These are phyloP conservation scores for Nicotiana sylvestris DNA, from an alignment of 257 asterid species.

Conservation along the genomic window DNA sequence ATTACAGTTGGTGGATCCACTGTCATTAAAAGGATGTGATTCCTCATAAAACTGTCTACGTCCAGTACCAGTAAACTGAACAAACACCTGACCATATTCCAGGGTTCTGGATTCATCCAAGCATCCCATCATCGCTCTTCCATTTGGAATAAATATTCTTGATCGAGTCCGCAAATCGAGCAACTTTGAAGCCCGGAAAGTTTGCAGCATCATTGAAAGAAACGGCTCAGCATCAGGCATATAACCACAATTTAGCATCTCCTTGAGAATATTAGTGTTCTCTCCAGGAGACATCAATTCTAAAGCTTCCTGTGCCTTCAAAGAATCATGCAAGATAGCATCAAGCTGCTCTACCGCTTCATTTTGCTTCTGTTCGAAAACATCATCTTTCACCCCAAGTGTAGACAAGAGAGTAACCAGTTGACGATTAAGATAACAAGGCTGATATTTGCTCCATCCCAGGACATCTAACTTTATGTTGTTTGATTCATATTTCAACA, in stretches of 20 bases:
- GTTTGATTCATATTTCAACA: conserved; percentile 66
- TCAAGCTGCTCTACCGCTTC: conserved; percentile 76
- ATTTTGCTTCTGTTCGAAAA: conserved; percentile 57
- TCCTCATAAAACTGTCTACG: conserved; percentile 30
- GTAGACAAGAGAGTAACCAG: conserved; percentile 75
- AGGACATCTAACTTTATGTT: conserved; percentile 66
- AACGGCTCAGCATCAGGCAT: conserved; percentile 80
- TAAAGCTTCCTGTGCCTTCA: conserved; percentile 64
- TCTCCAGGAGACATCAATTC: conserved; percentile 90
- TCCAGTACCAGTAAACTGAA: conserved; percentile 49
- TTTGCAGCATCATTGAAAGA: conserved; percentile 80
- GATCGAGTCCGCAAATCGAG: conserved; percentile 63
- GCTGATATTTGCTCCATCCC: conserved; percentile 78
- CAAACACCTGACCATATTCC: conserved; percentile 85
- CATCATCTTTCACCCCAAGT: conserved; percentile 59
- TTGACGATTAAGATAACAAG: conserved; percentile 82
- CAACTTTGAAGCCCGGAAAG: conserved; percentile 65
- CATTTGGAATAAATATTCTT: conserved; percentile 61
- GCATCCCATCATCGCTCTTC: conserved; percentile 89
- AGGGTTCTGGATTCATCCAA: conserved; percentile 73
- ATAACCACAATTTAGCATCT: conserved; percentile 78
- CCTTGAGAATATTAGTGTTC: conserved; percentile 65
- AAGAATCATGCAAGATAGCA: conserved; percentile 54
- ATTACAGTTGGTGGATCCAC: conserved; percentile 15
- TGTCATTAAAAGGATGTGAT: conserved; percentile 13